A percentile compares a stretch with the other conserved stretches of the same genome.
These are phyloP conservation scores for Galerina marginata DNA, from an alignment of 768 basidiomycete genomes.

Conservation along the genomic window DNA sequence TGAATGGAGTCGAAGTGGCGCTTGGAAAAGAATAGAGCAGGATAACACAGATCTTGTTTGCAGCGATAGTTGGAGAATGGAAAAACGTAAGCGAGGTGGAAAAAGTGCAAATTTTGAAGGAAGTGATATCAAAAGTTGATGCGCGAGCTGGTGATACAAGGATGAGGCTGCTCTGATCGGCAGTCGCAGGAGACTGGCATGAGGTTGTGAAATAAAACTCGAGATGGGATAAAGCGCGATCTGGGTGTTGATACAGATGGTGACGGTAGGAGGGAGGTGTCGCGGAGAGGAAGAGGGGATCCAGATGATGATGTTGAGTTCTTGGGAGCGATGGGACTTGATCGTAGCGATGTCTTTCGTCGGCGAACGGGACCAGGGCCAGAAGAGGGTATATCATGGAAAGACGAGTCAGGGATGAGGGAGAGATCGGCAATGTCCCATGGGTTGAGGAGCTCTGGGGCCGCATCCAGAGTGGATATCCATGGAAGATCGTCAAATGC, in stretches of 20 bases:
- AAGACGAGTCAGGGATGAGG: slow-evolving; percentile 43
- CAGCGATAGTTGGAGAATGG: slow-evolving; percentile 17
- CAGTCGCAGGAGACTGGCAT: slow-evolving; percentile 61
- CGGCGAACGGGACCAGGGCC: slow-evolving; percentile 63
- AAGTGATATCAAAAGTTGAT: slow-evolving; percentile 26
- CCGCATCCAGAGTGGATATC: slow-evolving; percentile 62
- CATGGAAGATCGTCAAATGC: slow-evolving; percentile 70
- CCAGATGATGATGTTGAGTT: slow-evolving; percentile 13
- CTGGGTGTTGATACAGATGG: slow-evolving; percentile 35
- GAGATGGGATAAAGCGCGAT: slow-evolving; percentile 51
- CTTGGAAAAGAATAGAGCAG: slow-evolving; percentile 17
- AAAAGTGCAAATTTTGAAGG: slow-evolving; percentile 7
- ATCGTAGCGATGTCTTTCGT: slow-evolving; percentile 57
- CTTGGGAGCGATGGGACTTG: slow-evolving; percentile 44
- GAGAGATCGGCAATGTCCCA: slow-evolving; percentile 73
- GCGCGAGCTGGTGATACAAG: slow-evolving; percentile 37
- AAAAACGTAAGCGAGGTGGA: slow-evolving; percentile 18
- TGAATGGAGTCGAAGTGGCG: slow-evolving; percentile 18
- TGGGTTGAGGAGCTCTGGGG: slow-evolving; percentile 45
- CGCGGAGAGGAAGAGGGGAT: slow-evolving; percentile 27
- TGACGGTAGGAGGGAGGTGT: slow-evolving; percentile 27
- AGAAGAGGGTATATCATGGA: slow-evolving; percentile 23
- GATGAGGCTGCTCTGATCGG: slow-evolving; percentile 23
- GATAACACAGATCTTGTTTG: slow-evolving; percentile 10
- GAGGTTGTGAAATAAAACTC: slow-evolving; percentile 60